phyloP scores from a whole-genome alignment of 345 rosid genomes.

The Balakata baccata region DNA sequence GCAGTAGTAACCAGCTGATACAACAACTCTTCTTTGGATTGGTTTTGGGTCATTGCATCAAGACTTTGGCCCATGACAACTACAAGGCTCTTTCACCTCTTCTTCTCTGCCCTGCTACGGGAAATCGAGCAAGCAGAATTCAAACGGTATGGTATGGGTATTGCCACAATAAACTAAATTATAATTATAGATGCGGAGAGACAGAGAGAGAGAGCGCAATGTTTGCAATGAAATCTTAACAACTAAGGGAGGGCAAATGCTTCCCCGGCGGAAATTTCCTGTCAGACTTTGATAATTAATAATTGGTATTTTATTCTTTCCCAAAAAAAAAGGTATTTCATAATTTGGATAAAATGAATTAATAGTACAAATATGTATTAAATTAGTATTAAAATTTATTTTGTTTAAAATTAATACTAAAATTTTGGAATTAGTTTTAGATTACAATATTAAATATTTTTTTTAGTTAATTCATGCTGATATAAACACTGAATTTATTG shows the following conservation, averaged over 20 bases:
- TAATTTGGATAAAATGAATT: too few relatives aligned
- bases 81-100: neutral
- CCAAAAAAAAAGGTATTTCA: too few relatives aligned
- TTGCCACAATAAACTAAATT: neutral
- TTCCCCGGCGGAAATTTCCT: too few relatives aligned
- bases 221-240: constrained; percentile 4
- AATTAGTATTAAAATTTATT: too few relatives aligned
- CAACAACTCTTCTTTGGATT: constrained; percentile 41
- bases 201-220: neutral
- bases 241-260: neutral
- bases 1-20: constrained; percentile 31
- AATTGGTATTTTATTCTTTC: too few relatives aligned
- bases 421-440: too few relatives aligned
- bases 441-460: too few relatives aligned
- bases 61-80: constrained; percentile 38
- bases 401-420: too few relatives aligned
- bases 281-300: too few relatives aligned
- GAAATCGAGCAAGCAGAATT: neutral
- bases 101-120: neutral
- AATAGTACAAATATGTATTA: too few relatives aligned
- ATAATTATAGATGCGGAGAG: neutral
- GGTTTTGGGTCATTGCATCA: constrained; percentile 28
- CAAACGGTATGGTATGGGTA: neutral
- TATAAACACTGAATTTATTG: too few relatives aligned
- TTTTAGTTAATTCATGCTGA: too few relatives aligned